These are phyloP conservation scores for Neoscytalidium dimidiatum DNA, from an alignment of 2,329 filamentous ascomycete species.

Conservation along the genomic window DNA sequence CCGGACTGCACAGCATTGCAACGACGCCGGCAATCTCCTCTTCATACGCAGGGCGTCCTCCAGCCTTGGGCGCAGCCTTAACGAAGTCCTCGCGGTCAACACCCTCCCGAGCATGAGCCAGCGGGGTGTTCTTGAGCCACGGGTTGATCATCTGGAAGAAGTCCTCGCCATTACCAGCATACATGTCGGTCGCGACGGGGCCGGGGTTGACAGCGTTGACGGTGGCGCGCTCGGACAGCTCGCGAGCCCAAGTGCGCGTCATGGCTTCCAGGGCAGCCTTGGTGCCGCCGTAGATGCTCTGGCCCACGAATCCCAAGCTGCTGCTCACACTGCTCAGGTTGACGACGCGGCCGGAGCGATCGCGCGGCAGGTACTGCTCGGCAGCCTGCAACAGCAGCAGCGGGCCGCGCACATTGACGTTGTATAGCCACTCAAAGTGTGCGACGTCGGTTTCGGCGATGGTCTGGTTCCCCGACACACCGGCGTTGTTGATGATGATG, in stretches of 20 bases:
- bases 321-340: constrained; percentile 63
- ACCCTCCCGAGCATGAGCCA: constrained; percentile 61
- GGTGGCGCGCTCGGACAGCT: constrained; percentile 62
- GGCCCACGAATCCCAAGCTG: constrained; percentile 55
- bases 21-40: constrained; percentile 75
- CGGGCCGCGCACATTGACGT: constrained; percentile 80
- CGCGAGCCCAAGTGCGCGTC: constrained; percentile 68
- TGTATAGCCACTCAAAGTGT: constrained; percentile 73
- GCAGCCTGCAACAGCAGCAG: constrained; percentile 75
- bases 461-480: constrained; percentile 64
- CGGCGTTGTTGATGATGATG: constrained; percentile 87
- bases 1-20: constrained; percentile 71
- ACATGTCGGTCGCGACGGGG: constrained; percentile 69
- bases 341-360: constrained; percentile 66
- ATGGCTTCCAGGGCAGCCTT: constrained; percentile 69
- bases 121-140: constrained; percentile 65
- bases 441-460: constrained; percentile 63
- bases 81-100: constrained; percentile 62
- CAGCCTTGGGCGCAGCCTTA: constrained; percentile 43
- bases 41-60: constrained; percentile 62
- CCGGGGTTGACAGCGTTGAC: constrained; percentile 69
- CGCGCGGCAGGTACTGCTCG: constrained; percentile 67
- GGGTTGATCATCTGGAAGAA: constrained; percentile 63
- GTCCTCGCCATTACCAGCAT: constrained; percentile 54
- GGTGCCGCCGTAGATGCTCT: constrained; percentile 65